A percentile compares a stretch with the other conserved stretches of the same genome.
Conservation (phyloP, 2,329 filamentous ascomycete genomes). For the Neonectria magnoliae region DNA sequence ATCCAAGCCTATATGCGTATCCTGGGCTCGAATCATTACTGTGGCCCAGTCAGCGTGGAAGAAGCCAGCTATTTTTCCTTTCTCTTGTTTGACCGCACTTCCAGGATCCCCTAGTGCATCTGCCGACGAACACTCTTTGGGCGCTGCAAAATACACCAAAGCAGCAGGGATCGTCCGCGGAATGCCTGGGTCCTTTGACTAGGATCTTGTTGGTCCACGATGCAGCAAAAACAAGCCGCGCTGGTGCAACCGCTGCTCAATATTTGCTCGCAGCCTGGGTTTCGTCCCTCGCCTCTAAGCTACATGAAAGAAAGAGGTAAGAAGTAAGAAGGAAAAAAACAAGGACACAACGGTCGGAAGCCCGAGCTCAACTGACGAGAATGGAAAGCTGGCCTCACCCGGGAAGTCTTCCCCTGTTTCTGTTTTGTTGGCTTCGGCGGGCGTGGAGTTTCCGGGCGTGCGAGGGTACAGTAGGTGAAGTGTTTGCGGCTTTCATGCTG, state of each 20-base stretch:
- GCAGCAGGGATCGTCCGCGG: constrained; percentile 6
- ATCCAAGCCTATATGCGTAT: neutral
- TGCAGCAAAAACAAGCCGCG: neutral
- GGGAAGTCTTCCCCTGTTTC: neutral
- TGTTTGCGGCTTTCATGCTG: neutral
- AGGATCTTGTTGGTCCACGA: constrained; percentile 12
- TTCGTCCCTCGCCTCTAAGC: constrained; percentile 12
- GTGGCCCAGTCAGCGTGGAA: neutral
- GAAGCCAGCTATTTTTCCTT: neutral
- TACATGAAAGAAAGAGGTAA: neutral
- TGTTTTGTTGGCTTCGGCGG: neutral
- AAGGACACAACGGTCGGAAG: neutral
- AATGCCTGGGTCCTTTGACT: neutral
- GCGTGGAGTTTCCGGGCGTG: neutral
- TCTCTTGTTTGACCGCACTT: neutral
- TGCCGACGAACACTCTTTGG: constrained; percentile 13
- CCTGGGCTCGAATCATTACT: neutral
- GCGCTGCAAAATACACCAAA: neutral
- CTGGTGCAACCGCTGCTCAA: constrained; percentile 12
- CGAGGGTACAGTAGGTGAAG: neutral
- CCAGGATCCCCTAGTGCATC: constrained; percentile 10
- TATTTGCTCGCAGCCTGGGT: neutral
- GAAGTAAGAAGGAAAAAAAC: neutral
- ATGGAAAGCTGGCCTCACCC: neutral
- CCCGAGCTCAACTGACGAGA: neutral